Evolutionary conservation across 805 yeast genomes (phyloP).

Genomic region (Barnettozyma vustinii): DNA sequence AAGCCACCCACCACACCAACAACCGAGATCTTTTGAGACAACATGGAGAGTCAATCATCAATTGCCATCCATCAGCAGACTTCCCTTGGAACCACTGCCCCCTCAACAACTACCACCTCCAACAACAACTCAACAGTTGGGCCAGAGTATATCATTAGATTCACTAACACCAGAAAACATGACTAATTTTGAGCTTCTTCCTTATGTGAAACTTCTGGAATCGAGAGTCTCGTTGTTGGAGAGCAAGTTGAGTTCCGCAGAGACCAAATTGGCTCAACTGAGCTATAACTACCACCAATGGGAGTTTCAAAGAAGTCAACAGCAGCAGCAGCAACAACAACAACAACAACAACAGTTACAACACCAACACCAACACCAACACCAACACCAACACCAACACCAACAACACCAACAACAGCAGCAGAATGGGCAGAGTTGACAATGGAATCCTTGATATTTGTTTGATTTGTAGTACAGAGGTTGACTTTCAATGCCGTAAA

Average conservation of each 20-base stretch:
- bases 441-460: neutral
- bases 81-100: constrained; percentile 5
- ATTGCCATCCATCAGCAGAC: constrained; percentile 10
- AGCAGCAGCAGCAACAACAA: neutral
- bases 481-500: too few species aligned
- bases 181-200: constrained; percentile 11
- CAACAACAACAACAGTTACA: neutral
- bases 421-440: neutral
- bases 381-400: constrained; percentile 1
- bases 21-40: constrained; percentile 6
- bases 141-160: constrained; percentile 1
- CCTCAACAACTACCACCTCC: neutral
- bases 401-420: constrained; percentile 1
- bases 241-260: constrained; percentile 16
- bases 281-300: constrained; percentile 12
- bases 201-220: constrained; percentile 21
- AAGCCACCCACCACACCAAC: neutral
- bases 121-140: neutral
- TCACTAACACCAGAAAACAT: constrained; percentile 3
- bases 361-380: neutral
- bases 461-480: neutral
- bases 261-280: constrained; percentile 18
- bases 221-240: constrained; percentile 19
- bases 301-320: neutral
- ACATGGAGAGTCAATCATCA: constrained; percentile 12